Evolutionary conservation across 345 rosid species (phyloP).

Genomic region (Aegle marmelos): DNA sequence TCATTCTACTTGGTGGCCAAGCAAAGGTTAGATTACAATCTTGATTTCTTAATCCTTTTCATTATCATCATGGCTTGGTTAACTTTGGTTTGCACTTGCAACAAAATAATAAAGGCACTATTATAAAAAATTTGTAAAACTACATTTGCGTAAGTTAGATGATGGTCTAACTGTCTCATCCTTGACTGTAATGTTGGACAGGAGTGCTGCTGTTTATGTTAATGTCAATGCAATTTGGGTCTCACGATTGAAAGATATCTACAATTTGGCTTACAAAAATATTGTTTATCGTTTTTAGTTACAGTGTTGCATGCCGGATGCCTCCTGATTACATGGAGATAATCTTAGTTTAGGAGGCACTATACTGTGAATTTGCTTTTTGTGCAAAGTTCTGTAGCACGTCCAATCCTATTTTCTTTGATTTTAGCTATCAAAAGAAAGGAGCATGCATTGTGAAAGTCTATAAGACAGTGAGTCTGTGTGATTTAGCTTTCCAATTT

Average conservation of each 20-base stretch:
- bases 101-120: not conserved
- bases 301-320: not conserved
- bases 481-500: not conserved
- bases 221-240: not conserved
- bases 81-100: not conserved
- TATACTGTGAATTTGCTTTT: not conserved
- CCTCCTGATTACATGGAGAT: not conserved
- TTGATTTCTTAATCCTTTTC: not conserved
- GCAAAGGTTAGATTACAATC: conserved; percentile 27
- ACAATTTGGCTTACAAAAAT: not conserved
- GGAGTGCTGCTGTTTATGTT: not conserved
- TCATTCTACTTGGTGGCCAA: conserved; percentile 36
- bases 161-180: not conserved
- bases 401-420: not conserved
- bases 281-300: not conserved
- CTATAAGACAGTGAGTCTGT: not conserved
- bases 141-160: not conserved
- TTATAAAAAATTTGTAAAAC: not conserved
- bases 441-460: not conserved
- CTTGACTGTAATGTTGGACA: not conserved
- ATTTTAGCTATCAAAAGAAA: not conserved
- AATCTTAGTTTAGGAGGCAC: not conserved
- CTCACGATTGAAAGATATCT: not conserved
- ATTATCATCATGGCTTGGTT: not conserved
- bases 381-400: not conserved